These are phyloP conservation scores for Chlorencoelia australis DNA, from an alignment of 2,329 filamentous ascomycete genomes.

Conservation along the genomic window DNA sequence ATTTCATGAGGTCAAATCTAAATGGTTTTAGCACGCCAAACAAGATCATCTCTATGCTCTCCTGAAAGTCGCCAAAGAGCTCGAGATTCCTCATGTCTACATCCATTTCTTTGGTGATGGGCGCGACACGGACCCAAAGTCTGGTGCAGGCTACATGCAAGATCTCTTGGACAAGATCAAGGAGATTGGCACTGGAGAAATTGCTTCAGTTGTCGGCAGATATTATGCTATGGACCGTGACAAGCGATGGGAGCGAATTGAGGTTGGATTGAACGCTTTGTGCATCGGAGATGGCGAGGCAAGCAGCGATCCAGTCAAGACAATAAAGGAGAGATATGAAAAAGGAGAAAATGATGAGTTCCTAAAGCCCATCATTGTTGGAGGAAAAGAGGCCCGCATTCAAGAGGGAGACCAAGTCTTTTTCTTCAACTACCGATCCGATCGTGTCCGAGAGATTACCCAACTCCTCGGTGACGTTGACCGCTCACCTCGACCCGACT, in stretches of 20 bases:
- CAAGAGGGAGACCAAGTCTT: constrained; percentile 91
- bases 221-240: constrained; percentile 99
- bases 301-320: constrained; percentile 72
- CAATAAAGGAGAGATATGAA: constrained; percentile 79
- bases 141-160: constrained; percentile 77
- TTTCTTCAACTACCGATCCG: constrained; percentile 99
- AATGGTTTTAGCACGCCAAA: constrained; percentile 62
- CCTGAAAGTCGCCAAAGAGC: constrained; percentile 80
- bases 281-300: constrained; percentile 79
- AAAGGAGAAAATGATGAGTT: constrained; percentile 93
- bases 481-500: constrained; percentile 81
- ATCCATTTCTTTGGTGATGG: constrained; percentile 99
- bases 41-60: constrained; percentile 86
- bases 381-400: constrained; percentile 75
- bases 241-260: constrained; percentile 95
- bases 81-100: constrained; percentile 80
- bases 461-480: constrained; percentile 89
- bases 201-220: constrained; percentile 86
- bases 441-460: constrained; percentile 91
- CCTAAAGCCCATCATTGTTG: constrained; percentile 92
- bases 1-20: constrained; percentile 4
- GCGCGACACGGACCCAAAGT: constrained; percentile 96
- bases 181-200: constrained; percentile 76
- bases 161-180: constrained; percentile 70
- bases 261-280: constrained; percentile 77